These are phyloP conservation scores for Colletotrichum endophyticum DNA, from an alignment of 2,329 filamentous ascomycete genomes.

Conservation along the genomic window DNA sequence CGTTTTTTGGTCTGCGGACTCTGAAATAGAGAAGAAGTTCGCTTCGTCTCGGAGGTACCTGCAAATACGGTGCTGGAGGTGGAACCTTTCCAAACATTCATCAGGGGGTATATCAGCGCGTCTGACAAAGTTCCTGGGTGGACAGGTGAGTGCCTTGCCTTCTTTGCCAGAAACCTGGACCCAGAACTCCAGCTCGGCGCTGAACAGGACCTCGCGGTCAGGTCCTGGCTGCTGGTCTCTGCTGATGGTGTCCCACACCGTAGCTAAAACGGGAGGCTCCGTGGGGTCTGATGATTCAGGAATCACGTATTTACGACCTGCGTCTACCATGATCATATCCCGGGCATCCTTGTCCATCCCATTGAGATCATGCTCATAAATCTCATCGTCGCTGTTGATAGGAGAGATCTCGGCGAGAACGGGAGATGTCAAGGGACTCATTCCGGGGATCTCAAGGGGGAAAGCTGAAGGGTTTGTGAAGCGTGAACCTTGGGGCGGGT, in stretches of 20 bases:
- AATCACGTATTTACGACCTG: not conserved
- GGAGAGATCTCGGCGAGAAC: not conserved
- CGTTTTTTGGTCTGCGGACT: not conserved
- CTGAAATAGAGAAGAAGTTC: not conserved
- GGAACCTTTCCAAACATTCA: not conserved
- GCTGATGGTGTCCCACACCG: not conserved
- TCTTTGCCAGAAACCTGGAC: not conserved
- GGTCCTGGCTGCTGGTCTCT: not conserved
- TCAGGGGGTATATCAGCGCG: not conserved
- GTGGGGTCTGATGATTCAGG: not conserved
- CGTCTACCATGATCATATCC: not conserved
- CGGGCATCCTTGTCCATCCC: not conserved
- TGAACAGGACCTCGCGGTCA: not conserved
- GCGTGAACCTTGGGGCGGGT: not conserved
- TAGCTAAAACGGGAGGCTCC: not conserved
- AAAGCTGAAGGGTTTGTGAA: not conserved
- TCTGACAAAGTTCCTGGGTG: not conserved
- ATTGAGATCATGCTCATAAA: not conserved
- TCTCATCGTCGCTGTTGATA: not conserved
- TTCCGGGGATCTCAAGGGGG: not conserved
- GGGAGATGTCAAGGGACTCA: not conserved
- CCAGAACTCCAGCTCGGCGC: not conserved
- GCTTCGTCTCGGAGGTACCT: not conserved
- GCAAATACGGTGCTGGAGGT: not conserved
- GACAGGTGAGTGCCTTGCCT: not conserved